Conservation (phyloP, 176 grass and related monocot genomes). For the Poa pratensis region DNA sequence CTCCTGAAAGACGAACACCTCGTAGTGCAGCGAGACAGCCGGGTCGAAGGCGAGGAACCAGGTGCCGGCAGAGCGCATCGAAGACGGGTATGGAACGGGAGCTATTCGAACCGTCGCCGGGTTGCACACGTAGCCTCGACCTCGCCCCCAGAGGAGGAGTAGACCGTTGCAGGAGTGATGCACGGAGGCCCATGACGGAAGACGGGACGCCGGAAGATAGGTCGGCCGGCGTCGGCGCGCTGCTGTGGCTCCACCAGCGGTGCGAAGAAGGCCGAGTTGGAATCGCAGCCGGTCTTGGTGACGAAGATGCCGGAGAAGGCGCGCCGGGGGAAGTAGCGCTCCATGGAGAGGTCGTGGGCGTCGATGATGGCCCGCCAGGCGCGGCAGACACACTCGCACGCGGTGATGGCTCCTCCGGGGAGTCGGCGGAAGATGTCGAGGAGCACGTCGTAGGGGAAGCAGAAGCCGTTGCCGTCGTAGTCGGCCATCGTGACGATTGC, state of each 20-base stretch:
- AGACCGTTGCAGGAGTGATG: not conserved
- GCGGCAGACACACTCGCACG: not conserved
- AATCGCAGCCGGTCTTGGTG: not conserved
- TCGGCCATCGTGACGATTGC: not conserved
- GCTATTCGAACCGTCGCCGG: not conserved
- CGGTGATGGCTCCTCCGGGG: not conserved
- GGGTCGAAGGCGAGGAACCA: not conserved
- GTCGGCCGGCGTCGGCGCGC: too few species aligned
- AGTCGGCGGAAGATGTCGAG: not conserved
- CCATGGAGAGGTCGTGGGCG: not conserved
- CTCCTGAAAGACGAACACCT: not conserved
- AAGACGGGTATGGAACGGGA: not conserved
- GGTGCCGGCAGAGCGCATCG: rapidly evolving
- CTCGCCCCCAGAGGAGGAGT: not conserved
- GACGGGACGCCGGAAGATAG: not conserved
- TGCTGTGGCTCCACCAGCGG: too few species aligned
- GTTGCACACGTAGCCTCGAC: not conserved
- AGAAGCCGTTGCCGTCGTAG: not conserved
- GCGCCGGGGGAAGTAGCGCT: not conserved
- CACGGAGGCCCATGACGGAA: not conserved
- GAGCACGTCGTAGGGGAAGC: not conserved
- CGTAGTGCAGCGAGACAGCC: not conserved
- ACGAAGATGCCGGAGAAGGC: not conserved
- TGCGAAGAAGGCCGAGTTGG: too few species aligned
- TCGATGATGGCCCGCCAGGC: not conserved